A percentile compares a stretch with the other conserved stretches of the same genome.
Evolutionary conservation across 2,329 filamentous ascomycete species (phyloP).

Genomic region (Paradendryphiella salina): DNA sequence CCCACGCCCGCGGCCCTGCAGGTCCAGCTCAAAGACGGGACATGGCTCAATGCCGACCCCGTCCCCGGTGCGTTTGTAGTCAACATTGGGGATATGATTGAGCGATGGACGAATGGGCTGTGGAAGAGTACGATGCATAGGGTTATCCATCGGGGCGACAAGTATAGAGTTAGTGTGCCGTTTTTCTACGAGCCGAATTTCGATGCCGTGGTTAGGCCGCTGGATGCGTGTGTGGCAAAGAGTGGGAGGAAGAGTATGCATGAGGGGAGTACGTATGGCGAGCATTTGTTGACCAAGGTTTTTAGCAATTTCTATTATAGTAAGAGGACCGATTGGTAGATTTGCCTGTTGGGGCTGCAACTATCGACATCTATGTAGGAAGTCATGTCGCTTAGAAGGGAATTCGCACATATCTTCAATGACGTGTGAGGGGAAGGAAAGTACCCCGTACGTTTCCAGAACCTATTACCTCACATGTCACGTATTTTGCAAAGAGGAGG

Average conservation of each 20-base stretch:
- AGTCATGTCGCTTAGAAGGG: too few relatives aligned
- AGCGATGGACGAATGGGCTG: constrained; percentile 51
- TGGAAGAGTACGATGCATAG: constrained; percentile 52
- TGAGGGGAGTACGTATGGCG: constrained; percentile 47
- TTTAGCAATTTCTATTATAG: constrained; percentile 49
- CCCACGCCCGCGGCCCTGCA: constrained; percentile 50
- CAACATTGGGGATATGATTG: constrained; percentile 56
- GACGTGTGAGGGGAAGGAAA: too few relatives aligned
- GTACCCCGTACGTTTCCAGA: too few relatives aligned
- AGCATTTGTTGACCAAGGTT: constrained; percentile 51
- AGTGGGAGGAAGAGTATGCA: constrained; percentile 39
- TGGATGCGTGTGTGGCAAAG: constrained; percentile 44
- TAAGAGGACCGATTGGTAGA: constrained; percentile 32
- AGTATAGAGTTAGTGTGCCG: constrained; percentile 51
- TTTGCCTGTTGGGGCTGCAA: too few relatives aligned
- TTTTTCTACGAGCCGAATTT: constrained; percentile 57
- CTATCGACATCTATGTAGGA: too few relatives aligned
- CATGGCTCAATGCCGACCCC: constrained; percentile 53
- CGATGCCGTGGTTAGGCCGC: constrained; percentile 45
- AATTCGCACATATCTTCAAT: too few relatives aligned
- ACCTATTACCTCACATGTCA: too few relatives aligned
- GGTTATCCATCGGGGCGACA: constrained; percentile 49
- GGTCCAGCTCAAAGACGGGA: constrained; percentile 48
- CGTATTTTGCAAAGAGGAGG: not conserved
- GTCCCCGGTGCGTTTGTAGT: constrained; percentile 53